Evolutionary conservation across 1,284 basidiomycete species (phyloP), one percentile per base, ranked within the genome.

Genomic region (Phellopilus nigrolimitatus): DNA sequence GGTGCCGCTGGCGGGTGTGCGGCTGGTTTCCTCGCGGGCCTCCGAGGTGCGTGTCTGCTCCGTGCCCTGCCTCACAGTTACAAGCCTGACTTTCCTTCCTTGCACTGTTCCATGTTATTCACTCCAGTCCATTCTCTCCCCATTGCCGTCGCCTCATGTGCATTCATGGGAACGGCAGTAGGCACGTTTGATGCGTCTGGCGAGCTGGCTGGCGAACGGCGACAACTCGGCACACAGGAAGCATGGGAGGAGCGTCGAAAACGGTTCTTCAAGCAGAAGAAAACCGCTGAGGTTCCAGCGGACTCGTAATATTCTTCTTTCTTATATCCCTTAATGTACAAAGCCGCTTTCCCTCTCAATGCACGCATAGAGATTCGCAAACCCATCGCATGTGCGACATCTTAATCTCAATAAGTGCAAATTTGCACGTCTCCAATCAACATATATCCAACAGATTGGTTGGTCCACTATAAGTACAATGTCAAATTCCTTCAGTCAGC

Each of bases 1-100:
- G 87, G 88, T 50, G 88, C 88, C 44, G 82, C 82, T 47, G 94
- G 91, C 57, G 94, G 89, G 51, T 97, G 94, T 69, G 94, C 93
- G 45, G 92, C 93, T 50, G 94, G 94, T 44, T 90, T 97, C 68
- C 72, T 97, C 56, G 89, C 90, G 38, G 94, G 94, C 55, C 73
- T 94, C 55, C 78, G 84, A 71, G 76, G 91, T 91, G 64, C 52
- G 79, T n/a, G n/a, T 25, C 10, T 19, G 74, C 51, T 46, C 42
- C 53, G 31, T 27, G 27, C 36, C 10, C 28, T 27, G 40, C 28
- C n/a, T 55, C 44, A 5, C 17, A 40, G n/a, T 47, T 59, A 25
- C 56, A 7, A 4, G 38, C 40, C 22, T 25, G 8, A 41, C 17
- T 48, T 53, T 47, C 57, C 47, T 37, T 40, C 38, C 46, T 38